Base-by-base conservation (phyloP, 1,284 basidiomycete species). In the Peniophora sp. region DNA sequence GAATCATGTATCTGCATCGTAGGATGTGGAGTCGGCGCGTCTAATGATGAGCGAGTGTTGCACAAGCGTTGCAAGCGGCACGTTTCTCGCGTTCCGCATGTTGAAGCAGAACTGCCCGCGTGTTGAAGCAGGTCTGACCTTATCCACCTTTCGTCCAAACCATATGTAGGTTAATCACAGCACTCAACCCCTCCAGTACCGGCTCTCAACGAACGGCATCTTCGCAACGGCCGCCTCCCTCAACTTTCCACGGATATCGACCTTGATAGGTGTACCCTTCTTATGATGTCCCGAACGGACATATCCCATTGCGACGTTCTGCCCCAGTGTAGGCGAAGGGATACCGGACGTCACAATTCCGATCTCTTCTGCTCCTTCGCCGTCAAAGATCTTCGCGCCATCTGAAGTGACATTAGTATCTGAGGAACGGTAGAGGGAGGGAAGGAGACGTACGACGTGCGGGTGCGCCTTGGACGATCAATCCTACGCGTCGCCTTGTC, bases 241-340 rank as follows among this genome's bases (percentile, higher is more conserved):
- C 59, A 77, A 63, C 68, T 89, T 90, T 50, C 80, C 84, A 47
- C 92, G 75, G 36, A 95, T 85, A 46, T 92, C 84, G 12, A 95
- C 85, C 48, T 77, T 72, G 8, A 95, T 68, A 63, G 85, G 79
- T 0, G 90, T 97, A 6, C 91, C 93, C 67, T 91, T 93, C 71
- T 95, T 97, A 72, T 97, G 92, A 67, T 77, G 81, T 0, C 92
- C 93, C 34, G 73, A 78, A 52, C 59, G 45, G 47, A 98, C 80
- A 62, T 97, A 96, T 0, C 85, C 96, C 96, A 99, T 99, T 6
- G 95, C 92, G 61, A 99, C 92, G 69, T 99, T 97, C 65, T 87
- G 84, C 2, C 83, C 84, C 1, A 95, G 72, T 1, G 92, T 89
- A 0, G 95, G 95, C 1, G 92, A 95, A 6, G 97, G 97, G 54